Evolutionary conservation across 1,284 basidiomycete species (phyloP).

Genomic region (Moesziomyces aphidis): DNA sequence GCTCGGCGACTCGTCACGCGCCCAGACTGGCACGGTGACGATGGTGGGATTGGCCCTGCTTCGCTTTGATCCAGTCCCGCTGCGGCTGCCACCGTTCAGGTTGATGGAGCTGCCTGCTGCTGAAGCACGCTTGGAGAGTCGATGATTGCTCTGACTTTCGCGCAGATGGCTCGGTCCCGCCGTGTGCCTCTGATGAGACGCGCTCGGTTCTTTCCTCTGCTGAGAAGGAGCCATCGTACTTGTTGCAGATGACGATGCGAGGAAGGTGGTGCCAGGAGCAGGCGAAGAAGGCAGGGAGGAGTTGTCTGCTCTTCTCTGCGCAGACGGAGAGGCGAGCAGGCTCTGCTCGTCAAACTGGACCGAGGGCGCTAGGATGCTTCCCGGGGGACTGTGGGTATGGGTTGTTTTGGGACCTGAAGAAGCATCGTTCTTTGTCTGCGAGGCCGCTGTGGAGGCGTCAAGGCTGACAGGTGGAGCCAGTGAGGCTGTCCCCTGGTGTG

Average conservation of each 20-base stretch:
- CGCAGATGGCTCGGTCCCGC: constrained; percentile 15
- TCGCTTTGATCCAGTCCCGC: constrained; percentile 10
- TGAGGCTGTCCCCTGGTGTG: constrained; percentile 1
- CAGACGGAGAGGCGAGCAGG: constrained; percentile 32
- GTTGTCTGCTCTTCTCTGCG: constrained; percentile 28
- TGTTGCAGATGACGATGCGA: constrained; percentile 11
- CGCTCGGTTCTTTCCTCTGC: constrained; percentile 12
- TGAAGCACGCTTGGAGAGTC: constrained; percentile 23
- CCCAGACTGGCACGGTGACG: constrained; percentile 49
- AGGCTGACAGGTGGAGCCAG: not conserved
- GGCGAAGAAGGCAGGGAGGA: constrained; percentile 32
- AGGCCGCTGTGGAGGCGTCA: constrained; percentile 1
- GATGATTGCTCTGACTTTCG: constrained; percentile 18
- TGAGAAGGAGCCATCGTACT: constrained; percentile 7
- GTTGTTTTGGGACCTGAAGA: constrained; percentile 11
- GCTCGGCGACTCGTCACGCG: constrained; percentile 49
- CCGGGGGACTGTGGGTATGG: constrained; percentile 17
- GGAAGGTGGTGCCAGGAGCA: constrained; percentile 5
- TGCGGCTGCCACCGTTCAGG: constrained; percentile 8
- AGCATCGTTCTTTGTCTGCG: constrained; percentile 22
- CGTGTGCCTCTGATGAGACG: not conserved
- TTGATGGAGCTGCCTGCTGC: constrained; percentile 30
- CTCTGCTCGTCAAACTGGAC: constrained; percentile 53
- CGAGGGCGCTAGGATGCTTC: constrained; percentile 35
- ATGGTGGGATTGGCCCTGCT: constrained; percentile 42